Percentiles rank a stretch among this genome's conserved stretches.
phyloP scores from a whole-genome alignment of 1,139 yeast genomes.

The Candida sp. region DNA sequence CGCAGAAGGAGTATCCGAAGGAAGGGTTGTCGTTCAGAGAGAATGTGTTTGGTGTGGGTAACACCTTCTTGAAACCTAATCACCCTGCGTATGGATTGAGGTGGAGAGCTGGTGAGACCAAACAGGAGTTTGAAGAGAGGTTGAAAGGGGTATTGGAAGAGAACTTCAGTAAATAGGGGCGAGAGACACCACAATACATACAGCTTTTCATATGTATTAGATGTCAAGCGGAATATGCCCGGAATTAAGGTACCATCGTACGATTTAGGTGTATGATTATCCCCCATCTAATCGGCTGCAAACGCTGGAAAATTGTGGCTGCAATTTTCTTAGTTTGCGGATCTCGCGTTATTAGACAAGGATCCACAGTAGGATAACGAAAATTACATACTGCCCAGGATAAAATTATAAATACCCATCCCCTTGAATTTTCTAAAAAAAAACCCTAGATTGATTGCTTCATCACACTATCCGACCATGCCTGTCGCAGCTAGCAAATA shows the following conservation, averaged over 20 bases:
- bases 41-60: conserved; percentile 21
- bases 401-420: neutral
- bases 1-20: conserved; percentile 27
- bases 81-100: conserved; percentile 40
- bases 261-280: neutral
- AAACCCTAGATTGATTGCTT: neutral
- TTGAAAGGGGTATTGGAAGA: conserved; percentile 18
- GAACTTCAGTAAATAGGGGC: conserved; percentile 1
- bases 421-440: neutral
- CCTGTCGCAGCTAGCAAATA: conserved; percentile 21
- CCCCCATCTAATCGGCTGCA: neutral
- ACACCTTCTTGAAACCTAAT: conserved; percentile 18
- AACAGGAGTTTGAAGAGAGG: conserved; percentile 31
- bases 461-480: conserved; percentile 6
- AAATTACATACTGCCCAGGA: neutral
- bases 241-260: neutral
- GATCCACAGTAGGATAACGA: neutral
- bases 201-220: too few relatives aligned
- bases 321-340: neutral
- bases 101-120: conserved; percentile 39
- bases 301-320: conserved; percentile 2
- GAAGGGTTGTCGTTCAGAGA: conserved; percentile 23
- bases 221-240: too few relatives aligned
- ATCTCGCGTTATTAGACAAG: neutral
- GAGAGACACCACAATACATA: neutral